These are phyloP conservation scores for Acmispon strigosus DNA, from an alignment of 306 rosid species.

Conservation along the genomic window DNA sequence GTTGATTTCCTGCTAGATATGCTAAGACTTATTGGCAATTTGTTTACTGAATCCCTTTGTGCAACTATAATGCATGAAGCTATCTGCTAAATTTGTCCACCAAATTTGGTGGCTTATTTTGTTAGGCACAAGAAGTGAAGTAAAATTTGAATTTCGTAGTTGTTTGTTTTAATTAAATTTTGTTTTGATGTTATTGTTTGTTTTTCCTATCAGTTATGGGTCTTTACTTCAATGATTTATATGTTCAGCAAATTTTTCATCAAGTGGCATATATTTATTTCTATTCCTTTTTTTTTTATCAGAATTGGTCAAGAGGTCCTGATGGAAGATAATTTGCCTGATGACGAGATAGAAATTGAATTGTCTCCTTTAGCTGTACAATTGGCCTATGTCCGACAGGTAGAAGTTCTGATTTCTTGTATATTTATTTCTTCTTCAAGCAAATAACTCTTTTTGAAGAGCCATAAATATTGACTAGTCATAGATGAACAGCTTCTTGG, in stretches of 20 bases:
- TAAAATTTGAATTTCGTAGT: not conserved
- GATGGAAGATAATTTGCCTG: constrained; percentile 68
- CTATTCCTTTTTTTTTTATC: constrained; percentile 23
- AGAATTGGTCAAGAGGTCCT: constrained; percentile 87
- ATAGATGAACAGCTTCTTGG: constrained; percentile 75
- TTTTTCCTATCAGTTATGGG: not conserved
- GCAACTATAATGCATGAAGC: not conserved
- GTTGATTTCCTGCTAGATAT: not conserved
- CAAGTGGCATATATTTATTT: constrained; percentile 5
- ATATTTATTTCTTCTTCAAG: not conserved
- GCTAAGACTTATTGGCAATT: not conserved
- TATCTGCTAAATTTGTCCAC: not conserved
- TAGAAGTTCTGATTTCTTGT: constrained; percentile 16
- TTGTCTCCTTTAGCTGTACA: constrained; percentile 93
- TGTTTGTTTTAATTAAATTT: not conserved
- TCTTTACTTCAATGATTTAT: not conserved
- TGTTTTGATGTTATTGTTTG: not conserved
- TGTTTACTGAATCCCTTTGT: constrained; percentile 1
- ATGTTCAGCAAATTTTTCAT: not conserved
- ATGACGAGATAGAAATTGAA: constrained; percentile 79
- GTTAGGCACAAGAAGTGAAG: constrained; percentile 2
- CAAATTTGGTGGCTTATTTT: not conserved
- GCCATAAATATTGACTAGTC: constrained; percentile 23
- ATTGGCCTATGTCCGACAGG: constrained; percentile 93
- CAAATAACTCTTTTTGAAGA: not conserved